These are phyloP conservation scores for Nakazawaea ambrosiae DNA, from an alignment of 805 yeast genomes.

Conservation along the genomic window DNA sequence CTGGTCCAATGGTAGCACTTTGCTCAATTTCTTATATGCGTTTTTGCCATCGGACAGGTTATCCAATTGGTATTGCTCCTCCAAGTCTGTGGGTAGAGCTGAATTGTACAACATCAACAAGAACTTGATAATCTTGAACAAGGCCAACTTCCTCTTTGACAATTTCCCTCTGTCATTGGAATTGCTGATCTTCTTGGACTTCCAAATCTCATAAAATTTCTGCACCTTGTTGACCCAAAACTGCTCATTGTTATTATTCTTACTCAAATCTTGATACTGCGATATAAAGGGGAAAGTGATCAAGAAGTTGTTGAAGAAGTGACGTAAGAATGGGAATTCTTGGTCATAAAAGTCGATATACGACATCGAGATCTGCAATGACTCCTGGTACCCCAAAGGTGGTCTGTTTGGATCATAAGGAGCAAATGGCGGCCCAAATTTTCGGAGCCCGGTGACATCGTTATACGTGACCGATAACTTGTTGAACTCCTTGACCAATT, in stretches of 20 bases:
- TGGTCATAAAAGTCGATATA: conserved; percentile 20
- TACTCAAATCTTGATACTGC: conserved; percentile 13
- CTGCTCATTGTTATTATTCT: conserved; percentile 38
- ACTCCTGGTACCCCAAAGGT: conserved; percentile 16
- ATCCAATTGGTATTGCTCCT: conserved; percentile 37
- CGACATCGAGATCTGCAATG: conserved; percentile 14
- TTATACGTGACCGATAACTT: conserved; percentile 37
- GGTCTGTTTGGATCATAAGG: conserved; percentile 32
- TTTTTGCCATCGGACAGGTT: conserved; percentile 27
- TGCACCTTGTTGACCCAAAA: conserved; percentile 82
- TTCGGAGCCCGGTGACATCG: conserved; percentile 54
- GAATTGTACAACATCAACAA: conserved; percentile 68
- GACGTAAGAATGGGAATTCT: conserved; percentile 62
- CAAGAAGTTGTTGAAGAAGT: conserved; percentile 55
- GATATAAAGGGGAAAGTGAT: conserved; percentile 72
- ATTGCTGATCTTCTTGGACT: conserved; percentile 61
- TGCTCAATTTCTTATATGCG: conserved; percentile 33
- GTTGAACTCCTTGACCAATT: conserved; percentile 57
- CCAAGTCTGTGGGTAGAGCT: conserved; percentile 57
- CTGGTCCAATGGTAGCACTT: conserved; percentile 14
- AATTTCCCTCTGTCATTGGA: conserved; percentile 70
- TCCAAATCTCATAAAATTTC: conserved; percentile 74
- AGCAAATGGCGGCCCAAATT: conserved; percentile 75
- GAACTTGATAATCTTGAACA: conserved; percentile 53
- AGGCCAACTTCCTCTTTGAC: conserved; percentile 62